Base-by-base conservation (phyloP, 352 stramenopile genomes). In the Phytopythium vexans region DNA sequence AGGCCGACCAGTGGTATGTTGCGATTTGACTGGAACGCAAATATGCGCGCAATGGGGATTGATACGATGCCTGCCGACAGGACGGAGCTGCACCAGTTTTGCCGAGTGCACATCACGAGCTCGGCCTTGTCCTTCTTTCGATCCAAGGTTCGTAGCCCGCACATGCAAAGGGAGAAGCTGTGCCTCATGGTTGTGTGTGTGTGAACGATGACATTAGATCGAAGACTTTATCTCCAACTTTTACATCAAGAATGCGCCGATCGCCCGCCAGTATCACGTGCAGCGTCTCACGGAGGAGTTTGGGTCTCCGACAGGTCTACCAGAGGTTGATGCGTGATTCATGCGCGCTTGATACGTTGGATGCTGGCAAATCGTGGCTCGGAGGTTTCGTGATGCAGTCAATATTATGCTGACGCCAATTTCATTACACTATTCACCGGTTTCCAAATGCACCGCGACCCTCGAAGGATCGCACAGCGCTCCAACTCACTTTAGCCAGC, bases 51-150 rank as follows among this genome's bases (percentile, higher is more conserved):
- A 47, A 32, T 21, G 4, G 14, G 39, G n/a, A 36, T 37, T 39
- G 14, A 44, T 49, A 8, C 32, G 15, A 32, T 56, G 8, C 3
- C 42, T 40, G 10, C 33, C 10, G 52, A 7, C 42, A 93, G 82
- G 78, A 89, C 80, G 38, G 64, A 76, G 39, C 62, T 93, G 7
- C 84, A 72, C 33, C 83, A 93, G 47, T 80, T 65, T 41, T 86
- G 74, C 41, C 69, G 80, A 1, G 70, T 91, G 31, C 70, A 82
- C 58, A 90, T 93, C 27, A 88, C 72, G 1, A 89, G 66, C 50
- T 82, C 76, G 8, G 88, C 80, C 3, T 60, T 91, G n/a, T 76
- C 70, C 0, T 91, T 90, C 55, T 81, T 93, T 43, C 80, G 82
- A 52, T 86, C 76, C 7, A 81, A 74, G 67, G 82, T 89, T 41